Evolutionary conservation across 2,329 filamentous ascomycete genomes (phyloP).

Genomic region (Colletotrichum melonis): DNA sequence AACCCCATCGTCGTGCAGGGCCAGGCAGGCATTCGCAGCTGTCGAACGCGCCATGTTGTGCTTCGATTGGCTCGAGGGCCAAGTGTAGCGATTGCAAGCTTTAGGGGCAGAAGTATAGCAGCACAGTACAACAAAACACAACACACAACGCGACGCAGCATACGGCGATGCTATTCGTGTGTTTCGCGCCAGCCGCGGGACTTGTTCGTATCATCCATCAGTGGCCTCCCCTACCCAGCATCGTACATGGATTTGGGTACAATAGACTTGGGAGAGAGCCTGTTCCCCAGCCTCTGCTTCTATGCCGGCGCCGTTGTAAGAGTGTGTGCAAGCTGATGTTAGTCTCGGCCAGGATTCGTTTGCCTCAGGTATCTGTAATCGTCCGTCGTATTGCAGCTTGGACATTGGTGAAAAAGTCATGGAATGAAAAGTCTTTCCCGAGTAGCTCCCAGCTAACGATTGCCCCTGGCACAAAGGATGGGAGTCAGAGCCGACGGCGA

Average conservation of each 20-base stretch:
- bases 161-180: neutral
- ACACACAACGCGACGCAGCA: slow-evolving; percentile 6
- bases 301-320: neutral
- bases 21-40: slow-evolving; percentile 22
- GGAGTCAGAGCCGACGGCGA: no score
- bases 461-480: neutral
- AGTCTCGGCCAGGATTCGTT: neutral
- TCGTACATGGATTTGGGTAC: neutral
- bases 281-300: neutral
- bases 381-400: neutral
- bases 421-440: neutral
- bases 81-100: slow-evolving; percentile 1
- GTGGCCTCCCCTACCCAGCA: neutral
- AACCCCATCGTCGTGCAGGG: slow-evolving; percentile 33
- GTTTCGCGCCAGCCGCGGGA: slow-evolving; percentile 22
- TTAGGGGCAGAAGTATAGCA: slow-evolving; percentile 2
- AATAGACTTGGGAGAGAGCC: neutral
- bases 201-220: slow-evolving; percentile 1
- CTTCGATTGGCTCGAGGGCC: slow-evolving; percentile 24
- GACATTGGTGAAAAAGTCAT: neutral
- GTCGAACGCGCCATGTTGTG: slow-evolving; percentile 14
- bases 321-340: neutral
- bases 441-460: neutral
- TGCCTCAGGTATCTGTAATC: neutral
- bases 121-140: neutral